phyloP scores from a whole-genome alignment of 345 rosid species.

The Psidium friedrichsthalianum region DNA sequence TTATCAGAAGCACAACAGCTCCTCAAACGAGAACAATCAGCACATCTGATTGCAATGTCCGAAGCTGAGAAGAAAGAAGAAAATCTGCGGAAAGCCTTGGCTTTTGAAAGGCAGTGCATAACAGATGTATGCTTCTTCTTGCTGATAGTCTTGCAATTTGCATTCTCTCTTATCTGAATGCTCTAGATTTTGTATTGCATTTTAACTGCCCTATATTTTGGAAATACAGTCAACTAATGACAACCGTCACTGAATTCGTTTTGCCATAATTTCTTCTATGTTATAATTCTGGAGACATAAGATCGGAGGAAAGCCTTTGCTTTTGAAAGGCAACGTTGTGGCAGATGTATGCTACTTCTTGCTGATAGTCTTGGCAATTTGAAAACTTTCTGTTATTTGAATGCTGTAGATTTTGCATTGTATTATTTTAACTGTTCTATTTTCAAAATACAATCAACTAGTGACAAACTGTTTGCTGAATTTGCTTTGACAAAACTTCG shows the following conservation, averaged over 20 bases:
- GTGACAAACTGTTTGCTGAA: not conserved
- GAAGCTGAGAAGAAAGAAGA: constrained; percentile 67
- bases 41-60: constrained; percentile 46
- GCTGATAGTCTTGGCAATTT: not conserved
- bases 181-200: not conserved
- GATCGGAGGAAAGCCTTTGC: constrained; percentile 24
- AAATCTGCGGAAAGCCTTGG: constrained; percentile 51
- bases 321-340: constrained; percentile 45
- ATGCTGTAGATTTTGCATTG: not conserved
- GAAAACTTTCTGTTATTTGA: not conserved
- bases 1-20: constrained; percentile 57
- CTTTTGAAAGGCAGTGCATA: constrained; percentile 45
- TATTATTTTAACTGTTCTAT: not conserved
- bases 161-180: not conserved
- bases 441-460: not conserved
- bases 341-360: constrained; percentile 39
- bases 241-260: not conserved
- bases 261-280: not conserved
- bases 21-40: constrained; percentile 56
- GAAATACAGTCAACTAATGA: not conserved
- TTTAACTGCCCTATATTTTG: not conserved
- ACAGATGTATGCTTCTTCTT: constrained; percentile 39
- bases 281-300: not conserved
- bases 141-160: not conserved
- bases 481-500: not conserved